Percentiles rank a stretch among this genome's conserved stretches.
These are phyloP conservation scores for Diaporthe ampelina DNA, from an alignment of 2,329 filamentous ascomycete genomes.

Conservation along the genomic window DNA sequence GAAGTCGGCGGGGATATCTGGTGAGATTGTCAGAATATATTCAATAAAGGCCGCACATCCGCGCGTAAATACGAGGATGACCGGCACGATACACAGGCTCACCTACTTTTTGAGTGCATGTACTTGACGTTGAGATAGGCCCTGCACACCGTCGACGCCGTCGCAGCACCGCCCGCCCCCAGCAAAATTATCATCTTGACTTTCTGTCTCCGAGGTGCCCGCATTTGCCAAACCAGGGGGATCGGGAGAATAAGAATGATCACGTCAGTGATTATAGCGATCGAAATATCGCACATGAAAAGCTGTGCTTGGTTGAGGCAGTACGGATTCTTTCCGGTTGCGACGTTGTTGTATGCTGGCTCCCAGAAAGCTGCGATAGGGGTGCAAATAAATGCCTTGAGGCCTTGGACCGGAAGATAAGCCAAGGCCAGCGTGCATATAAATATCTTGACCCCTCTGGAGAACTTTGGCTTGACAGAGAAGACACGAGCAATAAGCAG, in stretches of 20 bases:
- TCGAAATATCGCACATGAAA: slow-evolving; percentile 51
- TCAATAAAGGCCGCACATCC: neutral
- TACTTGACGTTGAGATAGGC: slow-evolving; percentile 46
- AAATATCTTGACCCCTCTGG: slow-evolving; percentile 49
- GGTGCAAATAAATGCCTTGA: slow-evolving; percentile 30
- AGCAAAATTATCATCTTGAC: slow-evolving; percentile 50
- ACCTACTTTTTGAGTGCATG: slow-evolving; percentile 41
- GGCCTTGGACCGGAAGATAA: slow-evolving; percentile 17
- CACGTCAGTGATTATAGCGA: slow-evolving; percentile 52
- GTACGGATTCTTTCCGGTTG: slow-evolving; percentile 1
- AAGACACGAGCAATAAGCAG: slow-evolving; percentile 50
- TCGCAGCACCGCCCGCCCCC: slow-evolving; percentile 50
- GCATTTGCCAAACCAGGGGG: slow-evolving; percentile 49
- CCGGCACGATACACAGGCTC: neutral
- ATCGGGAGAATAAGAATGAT: slow-evolving; percentile 53
- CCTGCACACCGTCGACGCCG: slow-evolving; percentile 47
- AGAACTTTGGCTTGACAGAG: slow-evolving; percentile 38
- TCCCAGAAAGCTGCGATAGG: slow-evolving; percentile 34
- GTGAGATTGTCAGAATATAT: neutral
- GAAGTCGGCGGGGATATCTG: slow-evolving; percentile 22
- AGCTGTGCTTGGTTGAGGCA: slow-evolving; percentile 52
- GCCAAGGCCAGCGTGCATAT: slow-evolving; percentile 43
- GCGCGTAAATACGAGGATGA: neutral
- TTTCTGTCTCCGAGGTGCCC: slow-evolving; percentile 49
- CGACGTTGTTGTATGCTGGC: slow-evolving; percentile 35